These are phyloP conservation scores for Saccharomycopsis selenospora DNA, from an alignment of 805 yeast species.

Conservation along the genomic window DNA sequence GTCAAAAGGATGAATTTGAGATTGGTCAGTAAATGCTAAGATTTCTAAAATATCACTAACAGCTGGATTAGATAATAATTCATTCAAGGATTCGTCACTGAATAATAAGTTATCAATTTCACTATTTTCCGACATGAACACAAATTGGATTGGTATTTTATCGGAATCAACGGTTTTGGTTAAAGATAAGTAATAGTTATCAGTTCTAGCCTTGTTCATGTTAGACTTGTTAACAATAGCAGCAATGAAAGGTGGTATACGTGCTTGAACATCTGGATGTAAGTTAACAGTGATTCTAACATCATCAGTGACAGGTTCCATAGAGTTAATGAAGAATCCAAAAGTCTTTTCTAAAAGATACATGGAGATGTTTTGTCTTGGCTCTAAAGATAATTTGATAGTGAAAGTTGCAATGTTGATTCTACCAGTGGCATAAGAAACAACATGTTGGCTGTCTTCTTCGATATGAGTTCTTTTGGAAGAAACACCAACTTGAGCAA, in stretches of 20 bases:
- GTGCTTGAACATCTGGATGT: slow-evolving; percentile 31
- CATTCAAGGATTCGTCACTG: slow-evolving; percentile 39
- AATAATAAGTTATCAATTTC: slow-evolving; percentile 68
- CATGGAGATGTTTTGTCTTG: slow-evolving; percentile 74
- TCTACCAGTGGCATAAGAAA: slow-evolving; percentile 85
- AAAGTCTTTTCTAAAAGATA: slow-evolving; percentile 57
- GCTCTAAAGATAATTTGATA: slow-evolving; percentile 54
- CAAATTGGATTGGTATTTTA: slow-evolving; percentile 65
- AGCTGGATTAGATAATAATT: slow-evolving; percentile 36
- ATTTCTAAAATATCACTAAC: slow-evolving; percentile 43
- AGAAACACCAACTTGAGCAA: slow-evolving; percentile 67
- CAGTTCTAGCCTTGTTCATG: slow-evolving; percentile 70
- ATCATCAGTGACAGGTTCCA: slow-evolving; percentile 50
- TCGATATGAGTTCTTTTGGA: slow-evolving; percentile 40
- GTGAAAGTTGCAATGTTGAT: slow-evolving; percentile 58
- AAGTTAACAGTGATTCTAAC: slow-evolving; percentile 57
- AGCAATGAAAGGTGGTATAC: slow-evolving; percentile 52
- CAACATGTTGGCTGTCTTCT: slow-evolving; percentile 56
- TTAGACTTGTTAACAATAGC: slow-evolving; percentile 79
- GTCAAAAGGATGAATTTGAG: slow-evolving; percentile 61
- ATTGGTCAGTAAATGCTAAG: slow-evolving; percentile 80
- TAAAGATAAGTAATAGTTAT: slow-evolving; percentile 74
- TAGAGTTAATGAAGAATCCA: slow-evolving; percentile 46
- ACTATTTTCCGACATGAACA: slow-evolving; percentile 81
- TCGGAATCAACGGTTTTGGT: slow-evolving; percentile 66